phyloP scores from a whole-genome alignment of 306 rosid species.

The Mimosa pudica region DNA sequence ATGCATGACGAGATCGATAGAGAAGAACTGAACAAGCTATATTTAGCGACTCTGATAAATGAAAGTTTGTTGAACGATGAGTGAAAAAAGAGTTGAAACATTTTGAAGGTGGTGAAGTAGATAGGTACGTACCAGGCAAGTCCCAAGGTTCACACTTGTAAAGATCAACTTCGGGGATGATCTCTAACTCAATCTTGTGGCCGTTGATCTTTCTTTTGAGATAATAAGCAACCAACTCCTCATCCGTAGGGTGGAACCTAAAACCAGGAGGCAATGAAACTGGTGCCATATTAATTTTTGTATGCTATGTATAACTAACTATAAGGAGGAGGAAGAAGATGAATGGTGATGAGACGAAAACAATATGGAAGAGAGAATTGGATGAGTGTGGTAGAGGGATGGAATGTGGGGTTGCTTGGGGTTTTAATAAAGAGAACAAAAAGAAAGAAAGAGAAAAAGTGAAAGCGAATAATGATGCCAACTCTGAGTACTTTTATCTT shows the following conservation, averaged over 20 bases:
- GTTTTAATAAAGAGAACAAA: conserved; percentile 79
- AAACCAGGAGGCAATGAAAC: conserved; percentile 98
- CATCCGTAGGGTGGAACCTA: conserved; percentile 96
- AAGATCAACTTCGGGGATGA: conserved; percentile 97
- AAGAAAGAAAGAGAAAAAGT: conserved; percentile 38
- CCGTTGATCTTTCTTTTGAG: conserved; percentile 95
- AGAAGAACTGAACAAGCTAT: neutral
- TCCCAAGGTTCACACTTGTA: conserved; percentile 99
- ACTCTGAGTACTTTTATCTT: conserved; percentile 30
- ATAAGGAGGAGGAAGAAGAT: neutral
- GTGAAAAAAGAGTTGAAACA: neutral
- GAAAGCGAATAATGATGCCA: conserved; percentile 17
- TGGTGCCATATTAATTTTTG: conserved; percentile 62
- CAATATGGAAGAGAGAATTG: neutral
- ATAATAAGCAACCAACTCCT: conserved; percentile 88
- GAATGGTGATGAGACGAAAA: conserved; percentile 22
- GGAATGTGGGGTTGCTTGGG: conserved; percentile 74
- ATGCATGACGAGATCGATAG: conserved; percentile 19
- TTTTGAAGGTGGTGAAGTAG: neutral
- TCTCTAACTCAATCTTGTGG: conserved; percentile 78
- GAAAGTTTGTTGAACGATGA: neutral
- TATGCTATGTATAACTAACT: neutral
- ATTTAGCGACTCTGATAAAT: neutral
- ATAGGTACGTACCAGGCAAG: conserved; percentile 72
- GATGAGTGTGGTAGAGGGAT: conserved; percentile 31